Evolutionary conservation across 768 basidiomycete genomes (phyloP), one percentile per base, ranked within the genome.

Genomic region (Calocybe gangraenosa): DNA sequence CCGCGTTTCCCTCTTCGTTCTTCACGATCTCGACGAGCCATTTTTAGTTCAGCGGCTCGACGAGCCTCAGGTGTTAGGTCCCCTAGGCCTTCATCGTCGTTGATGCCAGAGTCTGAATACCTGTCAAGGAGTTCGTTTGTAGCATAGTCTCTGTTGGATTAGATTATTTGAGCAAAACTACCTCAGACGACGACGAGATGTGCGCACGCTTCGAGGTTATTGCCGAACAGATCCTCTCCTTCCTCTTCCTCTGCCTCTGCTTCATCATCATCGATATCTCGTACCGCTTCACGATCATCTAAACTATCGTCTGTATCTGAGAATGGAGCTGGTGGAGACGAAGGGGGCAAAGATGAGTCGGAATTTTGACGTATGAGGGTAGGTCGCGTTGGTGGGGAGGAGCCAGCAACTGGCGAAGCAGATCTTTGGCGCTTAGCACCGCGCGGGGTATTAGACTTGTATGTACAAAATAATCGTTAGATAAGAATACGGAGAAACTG

Each of bases 181-280:
- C 40, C 19, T 39, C 18, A 37, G 51, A 15, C 38, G 31, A 35
- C 32, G 22, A 28, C 35, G 10, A 42, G 31, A 44, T 47, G 38
- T 28, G 49, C 81, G 54, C 59, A 90, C 94, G 74, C 75, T 63
- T 87, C 79, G 47, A 90, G 64, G 40, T 70, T 73, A n/a, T 92
- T 82, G 25, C 75, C 88, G 63, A 94, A 97, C 34, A 99, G 79
- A 67, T 98, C 95, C 63, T 97, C 95, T 30, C 89, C 90, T 18
- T 89, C 87, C n/a, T 77, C 92, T 9, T 85, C 88, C 14, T 80
- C 88, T 4, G 81, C 88, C 21, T 71, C 78, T 5, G 6, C 25
- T 5, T 28, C 11, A 11, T 28, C 25, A 2, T 76, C 84, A 41
- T 82, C 83, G n/a, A 79, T 66, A 56, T 86, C 81, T 44, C 62